phyloP scores from a whole-genome alignment of 192 early-diverging fungal genomes.

The Rhizophagus clarus region DNA sequence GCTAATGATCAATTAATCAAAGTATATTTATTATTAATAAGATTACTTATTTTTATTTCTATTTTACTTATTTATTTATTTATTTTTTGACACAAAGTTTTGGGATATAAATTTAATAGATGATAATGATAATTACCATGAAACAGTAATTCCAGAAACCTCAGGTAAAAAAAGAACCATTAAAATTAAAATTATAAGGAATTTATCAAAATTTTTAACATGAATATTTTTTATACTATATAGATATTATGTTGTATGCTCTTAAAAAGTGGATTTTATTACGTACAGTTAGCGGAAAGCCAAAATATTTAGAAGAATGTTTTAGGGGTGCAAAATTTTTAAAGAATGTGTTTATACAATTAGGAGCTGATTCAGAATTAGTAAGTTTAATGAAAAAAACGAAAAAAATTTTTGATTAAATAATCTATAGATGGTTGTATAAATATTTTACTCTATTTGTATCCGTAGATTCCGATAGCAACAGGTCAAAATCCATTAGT shows the following conservation, averaged over 20 bases:
- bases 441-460: background rate
- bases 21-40: constrained; percentile 27
- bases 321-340: constrained; percentile 73
- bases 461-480: constrained; percentile 57
- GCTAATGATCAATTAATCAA: constrained; percentile 62
- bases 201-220: too few species aligned
- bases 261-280: constrained; percentile 71
- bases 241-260: constrained; percentile 60
- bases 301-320: constrained; percentile 71
- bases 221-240: too few species aligned
- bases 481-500: constrained; percentile 70
- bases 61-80: too few species aligned
- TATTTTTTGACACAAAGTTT: too few species aligned
- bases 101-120: constrained; percentile 27
- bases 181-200: too few species aligned
- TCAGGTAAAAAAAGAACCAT: too few species aligned
- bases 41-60: too few species aligned
- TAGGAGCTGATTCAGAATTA: constrained; percentile 61
- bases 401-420: background rate
- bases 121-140: background rate
- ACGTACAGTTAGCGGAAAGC: constrained; percentile 67
- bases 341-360: constrained; percentile 62
- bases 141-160: too few species aligned
- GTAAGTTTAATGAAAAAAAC: background rate
- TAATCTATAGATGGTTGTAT: background rate